Percentiles rank a stretch among this genome's conserved stretches.
phyloP scores from a whole-genome alignment of 1,284 basidiomycete species.

The Abortiporus biennis region DNA sequence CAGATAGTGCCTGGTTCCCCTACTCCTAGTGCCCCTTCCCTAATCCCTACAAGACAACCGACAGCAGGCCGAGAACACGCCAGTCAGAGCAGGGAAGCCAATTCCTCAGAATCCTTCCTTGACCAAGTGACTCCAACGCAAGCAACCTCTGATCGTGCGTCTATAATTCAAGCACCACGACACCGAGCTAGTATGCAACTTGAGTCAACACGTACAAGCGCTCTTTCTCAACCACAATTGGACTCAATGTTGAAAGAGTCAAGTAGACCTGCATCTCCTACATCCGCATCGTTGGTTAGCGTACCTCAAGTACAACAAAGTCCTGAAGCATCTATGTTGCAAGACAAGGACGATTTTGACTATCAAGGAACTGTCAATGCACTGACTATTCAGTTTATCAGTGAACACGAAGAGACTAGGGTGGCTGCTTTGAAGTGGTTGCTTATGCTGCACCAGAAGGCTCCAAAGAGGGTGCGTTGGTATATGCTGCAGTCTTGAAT shows the following conservation, averaged over 20 bases:
- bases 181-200: constrained; percentile 15
- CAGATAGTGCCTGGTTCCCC: constrained; percentile 41
- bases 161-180: constrained; percentile 16
- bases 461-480: constrained; percentile 77
- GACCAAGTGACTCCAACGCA: constrained; percentile 5
- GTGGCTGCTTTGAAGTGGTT: constrained; percentile 97
- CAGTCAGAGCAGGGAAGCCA: constrained; percentile 32
- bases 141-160: constrained; percentile 12
- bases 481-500: background rate
- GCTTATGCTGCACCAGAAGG: constrained; percentile 97
- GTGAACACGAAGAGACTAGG: constrained; percentile 94
- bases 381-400: constrained; percentile 89
- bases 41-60: constrained; percentile 40
- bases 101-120: constrained; percentile 21
- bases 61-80: constrained; percentile 28
- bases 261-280: constrained; percentile 29
- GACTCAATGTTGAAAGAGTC: constrained; percentile 9
- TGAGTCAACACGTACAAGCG: constrained; percentile 6
- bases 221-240: constrained; percentile 9
- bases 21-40: constrained; percentile 33
- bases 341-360: constrained; percentile 81
- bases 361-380: constrained; percentile 91
- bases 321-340: constrained; percentile 25
- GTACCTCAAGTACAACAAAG: constrained; percentile 27
- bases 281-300: constrained; percentile 26